Evolutionary conservation across 495 filamentous ascomycete genomes (phyloP).

Genomic region (Aspergillus bertholletiae): DNA sequence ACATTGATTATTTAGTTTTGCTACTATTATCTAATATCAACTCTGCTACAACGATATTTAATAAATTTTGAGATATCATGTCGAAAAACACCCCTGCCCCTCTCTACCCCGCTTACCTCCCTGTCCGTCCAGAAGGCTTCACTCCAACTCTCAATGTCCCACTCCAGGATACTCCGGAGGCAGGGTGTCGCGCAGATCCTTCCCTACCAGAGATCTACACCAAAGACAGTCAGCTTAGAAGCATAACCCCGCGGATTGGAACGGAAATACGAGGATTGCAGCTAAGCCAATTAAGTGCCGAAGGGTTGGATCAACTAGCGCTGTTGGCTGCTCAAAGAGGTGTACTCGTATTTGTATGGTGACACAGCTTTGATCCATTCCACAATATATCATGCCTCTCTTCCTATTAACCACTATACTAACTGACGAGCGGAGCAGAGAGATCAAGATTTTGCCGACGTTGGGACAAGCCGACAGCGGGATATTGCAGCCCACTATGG

Average conservation of each 20-base stretch:
- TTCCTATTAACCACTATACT: too few species aligned
- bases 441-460: slow-evolving; percentile 13
- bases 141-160: slow-evolving; percentile 5
- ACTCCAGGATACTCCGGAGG: neutral
- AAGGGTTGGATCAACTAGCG: slow-evolving; percentile 3
- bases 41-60: neutral
- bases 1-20: neutral
- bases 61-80: neutral
- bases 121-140: slow-evolving; percentile 6
- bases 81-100: neutral
- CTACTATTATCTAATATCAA: neutral
- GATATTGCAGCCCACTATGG: slow-evolving; percentile 8
- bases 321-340: slow-evolving; percentile 9
- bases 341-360: slow-evolving; percentile 12
- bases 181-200: slow-evolving; percentile 9
- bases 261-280: slow-evolving; percentile 8
- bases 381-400: too few species aligned
- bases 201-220: neutral
- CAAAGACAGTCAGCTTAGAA: neutral
- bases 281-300: slow-evolving; percentile 2
- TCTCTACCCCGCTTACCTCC: slow-evolving; percentile 8
- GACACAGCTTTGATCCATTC: neutral
- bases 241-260: slow-evolving; percentile 7
- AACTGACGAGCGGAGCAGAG: neutral
- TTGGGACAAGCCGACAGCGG: slow-evolving; percentile 6